Percentiles rank a stretch among this genome's conserved stretches.
These are phyloP conservation scores for Sporothrix euskadiensis DNA, from an alignment of 2,329 filamentous ascomycete genomes.

Conservation along the genomic window DNA sequence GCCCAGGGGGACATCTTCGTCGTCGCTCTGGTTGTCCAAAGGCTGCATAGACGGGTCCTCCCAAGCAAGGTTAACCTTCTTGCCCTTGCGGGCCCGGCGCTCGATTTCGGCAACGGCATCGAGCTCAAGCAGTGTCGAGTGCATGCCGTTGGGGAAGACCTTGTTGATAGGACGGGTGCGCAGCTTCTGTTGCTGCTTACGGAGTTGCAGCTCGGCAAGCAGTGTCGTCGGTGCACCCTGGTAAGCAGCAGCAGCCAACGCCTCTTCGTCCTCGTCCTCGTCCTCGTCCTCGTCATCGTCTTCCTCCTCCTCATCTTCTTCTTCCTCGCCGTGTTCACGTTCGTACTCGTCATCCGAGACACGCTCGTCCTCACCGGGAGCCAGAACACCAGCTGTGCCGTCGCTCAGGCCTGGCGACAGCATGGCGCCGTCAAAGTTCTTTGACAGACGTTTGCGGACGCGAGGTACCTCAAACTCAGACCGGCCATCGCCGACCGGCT, in stretches of 20 bases:
- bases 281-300: conserved; percentile 49
- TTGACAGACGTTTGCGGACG: conserved; percentile 31
- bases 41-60: conserved; percentile 63
- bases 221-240: conserved; percentile 82
- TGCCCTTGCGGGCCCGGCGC: conserved; percentile 69
- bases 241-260: conserved; percentile 53
- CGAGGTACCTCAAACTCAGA: conserved; percentile 29
- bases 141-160: conserved; percentile 72
- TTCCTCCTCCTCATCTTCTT: conserved; percentile 43
- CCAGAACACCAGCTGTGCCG: conserved; percentile 5
- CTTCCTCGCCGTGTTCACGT: conserved; percentile 44
- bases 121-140: conserved; percentile 84
- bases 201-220: conserved; percentile 85
- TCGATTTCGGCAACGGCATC: conserved; percentile 88
- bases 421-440: conserved; percentile 24
- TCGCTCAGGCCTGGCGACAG: conserved; percentile 20
- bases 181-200: conserved; percentile 83
- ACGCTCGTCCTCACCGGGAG: conserved; percentile 37
- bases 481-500: conserved; percentile 25
- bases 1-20: conserved; percentile 86
- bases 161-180: conserved; percentile 70
- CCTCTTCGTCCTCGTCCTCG: conserved; percentile 49
- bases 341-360: conserved; percentile 40
- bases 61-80: conserved; percentile 87
- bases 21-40: conserved; percentile 61